Conservation (phyloP, 2,329 filamentous ascomycete species). For the Thelonectria blattea region DNA sequence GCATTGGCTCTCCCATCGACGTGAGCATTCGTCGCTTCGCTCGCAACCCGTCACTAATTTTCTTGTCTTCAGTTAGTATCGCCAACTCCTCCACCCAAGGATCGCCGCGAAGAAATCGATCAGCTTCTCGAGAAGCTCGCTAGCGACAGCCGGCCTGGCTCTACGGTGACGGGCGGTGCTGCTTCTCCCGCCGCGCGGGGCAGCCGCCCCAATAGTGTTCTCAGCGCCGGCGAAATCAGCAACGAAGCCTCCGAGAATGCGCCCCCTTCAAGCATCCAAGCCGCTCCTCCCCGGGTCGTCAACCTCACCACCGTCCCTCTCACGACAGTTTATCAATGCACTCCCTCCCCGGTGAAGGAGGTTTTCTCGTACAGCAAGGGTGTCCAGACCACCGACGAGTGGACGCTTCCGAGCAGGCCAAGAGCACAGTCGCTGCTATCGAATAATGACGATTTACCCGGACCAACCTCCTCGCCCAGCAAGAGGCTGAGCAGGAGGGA, state of each 20-base stretch:
- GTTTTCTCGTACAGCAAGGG: slow-evolving; percentile 96
- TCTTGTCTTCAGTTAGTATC: slow-evolving; percentile 57
- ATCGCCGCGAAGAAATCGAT: slow-evolving; percentile 81
- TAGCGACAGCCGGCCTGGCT: slow-evolving; percentile 75
- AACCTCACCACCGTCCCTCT: slow-evolving; percentile 76
- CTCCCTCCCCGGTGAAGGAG: slow-evolving; percentile 78
- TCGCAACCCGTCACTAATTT: slow-evolving; percentile 19
- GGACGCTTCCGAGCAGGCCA: slow-evolving; percentile 62
- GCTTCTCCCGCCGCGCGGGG: slow-evolving; percentile 71
- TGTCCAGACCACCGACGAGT: slow-evolving; percentile 86
- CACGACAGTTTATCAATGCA: slow-evolving; percentile 80
- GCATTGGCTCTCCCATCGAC: slow-evolving; percentile 72
- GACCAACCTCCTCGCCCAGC: slow-evolving; percentile 63
- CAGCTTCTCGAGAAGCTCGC: slow-evolving; percentile 84
- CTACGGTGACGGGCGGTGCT: slow-evolving; percentile 66
- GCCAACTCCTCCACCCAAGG: slow-evolving; percentile 73
- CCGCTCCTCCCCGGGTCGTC: slow-evolving; percentile 58
- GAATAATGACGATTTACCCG: slow-evolving; percentile 66
- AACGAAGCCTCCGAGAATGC: slow-evolving; percentile 71
- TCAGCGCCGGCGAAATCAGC: slow-evolving; percentile 82
- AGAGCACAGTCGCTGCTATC: slow-evolving; percentile 51
- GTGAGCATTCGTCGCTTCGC: slow-evolving; percentile 55
- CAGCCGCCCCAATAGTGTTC: slow-evolving; percentile 84
- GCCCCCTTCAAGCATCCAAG: slow-evolving; percentile 52
- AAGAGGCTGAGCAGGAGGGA: slow-evolving; percentile 82